phyloP scores from a whole-genome alignment of 352 stramenopile species.

The Albugo candida region DNA sequence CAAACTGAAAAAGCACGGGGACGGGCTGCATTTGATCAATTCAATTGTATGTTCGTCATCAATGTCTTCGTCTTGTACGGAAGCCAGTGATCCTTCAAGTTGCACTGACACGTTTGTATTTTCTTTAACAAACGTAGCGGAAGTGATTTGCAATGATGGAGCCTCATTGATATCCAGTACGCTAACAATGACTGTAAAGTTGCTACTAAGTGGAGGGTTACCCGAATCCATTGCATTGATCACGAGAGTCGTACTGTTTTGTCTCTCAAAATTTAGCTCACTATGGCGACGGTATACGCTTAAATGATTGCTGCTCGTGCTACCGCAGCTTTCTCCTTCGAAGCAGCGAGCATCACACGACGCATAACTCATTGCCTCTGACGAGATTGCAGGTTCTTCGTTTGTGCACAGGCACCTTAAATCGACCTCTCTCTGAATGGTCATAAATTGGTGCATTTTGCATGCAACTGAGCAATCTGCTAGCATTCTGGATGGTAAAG shows the following conservation, averaged over 20 bases:
- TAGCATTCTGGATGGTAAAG: too few species aligned
- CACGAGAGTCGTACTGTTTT: conserved; percentile 1
- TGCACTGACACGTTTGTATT: background rate
- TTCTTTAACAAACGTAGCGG: background rate
- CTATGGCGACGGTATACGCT: conserved; percentile 8
- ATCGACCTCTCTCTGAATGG: too few species aligned
- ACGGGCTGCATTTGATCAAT: background rate
- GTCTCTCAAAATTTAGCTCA: conserved; percentile 8
- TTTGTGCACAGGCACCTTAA: too few species aligned
- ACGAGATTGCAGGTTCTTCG: too few species aligned
- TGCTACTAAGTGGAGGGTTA: conserved; percentile 6
- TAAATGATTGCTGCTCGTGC: background rate
- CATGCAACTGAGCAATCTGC: too few species aligned
- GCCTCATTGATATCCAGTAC: conserved; percentile 29
- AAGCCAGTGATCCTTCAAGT: background rate
- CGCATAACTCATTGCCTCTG: too few species aligned
- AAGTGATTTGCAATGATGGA: conserved; percentile 3
- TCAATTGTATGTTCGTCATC: background rate
- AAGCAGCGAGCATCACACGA: too few species aligned
- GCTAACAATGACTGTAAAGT: conserved; percentile 4
- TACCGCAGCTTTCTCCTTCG: too few species aligned
- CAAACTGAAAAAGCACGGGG: background rate
- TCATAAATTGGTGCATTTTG: too few species aligned
- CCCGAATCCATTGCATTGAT: conserved; percentile 12
- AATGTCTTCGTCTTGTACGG: background rate